These are phyloP conservation scores for Xylariaceae sp. DNA, from an alignment of 2,329 filamentous ascomycete genomes.

Conservation along the genomic window DNA sequence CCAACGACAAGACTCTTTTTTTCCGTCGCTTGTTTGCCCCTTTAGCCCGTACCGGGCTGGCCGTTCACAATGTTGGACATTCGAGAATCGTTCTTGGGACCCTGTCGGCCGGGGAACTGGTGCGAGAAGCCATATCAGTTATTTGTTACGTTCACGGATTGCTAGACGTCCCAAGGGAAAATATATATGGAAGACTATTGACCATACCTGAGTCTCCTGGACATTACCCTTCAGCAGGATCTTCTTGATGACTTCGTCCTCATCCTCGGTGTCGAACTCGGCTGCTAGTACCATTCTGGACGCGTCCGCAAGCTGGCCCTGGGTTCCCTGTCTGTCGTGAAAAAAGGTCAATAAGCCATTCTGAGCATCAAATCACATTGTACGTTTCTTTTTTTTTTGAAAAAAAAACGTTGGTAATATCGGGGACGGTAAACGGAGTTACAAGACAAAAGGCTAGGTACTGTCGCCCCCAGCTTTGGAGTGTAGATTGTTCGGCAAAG, in stretches of 20 bases:
- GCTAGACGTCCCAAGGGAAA: neutral
- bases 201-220: conserved; percentile 53
- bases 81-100: conserved; percentile 47
- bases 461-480: too few relatives aligned
- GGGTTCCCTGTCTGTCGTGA: conserved; percentile 67
- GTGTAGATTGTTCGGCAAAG: too few relatives aligned
- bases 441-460: too few relatives aligned
- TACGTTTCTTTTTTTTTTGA: too few relatives aligned
- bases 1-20: neutral
- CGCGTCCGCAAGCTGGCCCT: conserved; percentile 72
- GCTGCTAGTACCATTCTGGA: conserved; percentile 70
- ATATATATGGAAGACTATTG: neutral
- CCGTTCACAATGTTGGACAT: conserved; percentile 40
- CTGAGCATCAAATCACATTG: too few relatives aligned
- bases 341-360: conserved; percentile 19
- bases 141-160: neutral
- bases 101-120: conserved; percentile 49
- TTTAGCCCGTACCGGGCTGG: conserved; percentile 32
- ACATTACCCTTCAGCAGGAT: conserved; percentile 72
- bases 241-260: conserved; percentile 74
- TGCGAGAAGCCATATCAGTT: neutral
- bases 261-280: conserved; percentile 77
- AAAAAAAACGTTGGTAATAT: too few relatives aligned
- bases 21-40: neutral
- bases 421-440: too few relatives aligned